Conservation (phyloP, 2,329 filamentous ascomycete species). For the Didymella arachidicola region DNA sequence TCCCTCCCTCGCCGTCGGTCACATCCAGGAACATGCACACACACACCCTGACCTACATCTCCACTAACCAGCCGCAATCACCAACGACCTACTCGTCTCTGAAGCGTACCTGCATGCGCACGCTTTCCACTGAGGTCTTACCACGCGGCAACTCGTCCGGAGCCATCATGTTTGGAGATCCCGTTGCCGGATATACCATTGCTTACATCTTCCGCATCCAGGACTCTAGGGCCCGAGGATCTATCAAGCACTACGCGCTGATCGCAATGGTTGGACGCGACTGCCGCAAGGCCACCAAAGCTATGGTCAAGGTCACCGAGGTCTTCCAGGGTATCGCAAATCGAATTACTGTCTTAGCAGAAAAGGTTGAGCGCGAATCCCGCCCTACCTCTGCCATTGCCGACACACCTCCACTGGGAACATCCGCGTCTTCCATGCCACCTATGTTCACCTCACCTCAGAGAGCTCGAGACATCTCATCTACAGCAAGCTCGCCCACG, state of each 20-base stretch:
- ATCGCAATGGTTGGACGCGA: constrained; percentile 65
- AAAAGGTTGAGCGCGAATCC: constrained; percentile 50
- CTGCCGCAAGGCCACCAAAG: constrained; percentile 58
- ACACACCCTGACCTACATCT: constrained; percentile 65
- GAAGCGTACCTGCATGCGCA: constrained; percentile 65
- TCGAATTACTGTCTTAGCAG: constrained; percentile 57
- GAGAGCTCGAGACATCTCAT: constrained; percentile 40
- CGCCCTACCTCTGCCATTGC: constrained; percentile 43
- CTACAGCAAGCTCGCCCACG: constrained; percentile 41
- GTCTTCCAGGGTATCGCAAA: constrained; percentile 63
- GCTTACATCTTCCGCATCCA: constrained; percentile 67
- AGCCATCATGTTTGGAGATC: constrained; percentile 66
- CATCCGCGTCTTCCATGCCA: constrained; percentile 39
- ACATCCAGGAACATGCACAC: constrained; percentile 56
- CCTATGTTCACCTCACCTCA: constrained; percentile 41
- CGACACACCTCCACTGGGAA: constrained; percentile 42
- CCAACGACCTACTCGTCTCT: constrained; percentile 63
- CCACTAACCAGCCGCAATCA: constrained; percentile 63
- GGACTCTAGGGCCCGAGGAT: constrained; percentile 65
- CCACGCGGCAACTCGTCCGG: constrained; percentile 64
- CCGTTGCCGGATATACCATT: constrained; percentile 64
- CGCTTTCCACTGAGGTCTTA: constrained; percentile 64
- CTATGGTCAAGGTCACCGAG: constrained; percentile 52
- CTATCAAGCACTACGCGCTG: constrained; percentile 64
- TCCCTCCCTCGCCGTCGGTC: constrained; percentile 54